These are phyloP conservation scores for Anisogramma anomala DNA, from an alignment of 2,329 filamentous ascomycete species.

Conservation along the genomic window DNA sequence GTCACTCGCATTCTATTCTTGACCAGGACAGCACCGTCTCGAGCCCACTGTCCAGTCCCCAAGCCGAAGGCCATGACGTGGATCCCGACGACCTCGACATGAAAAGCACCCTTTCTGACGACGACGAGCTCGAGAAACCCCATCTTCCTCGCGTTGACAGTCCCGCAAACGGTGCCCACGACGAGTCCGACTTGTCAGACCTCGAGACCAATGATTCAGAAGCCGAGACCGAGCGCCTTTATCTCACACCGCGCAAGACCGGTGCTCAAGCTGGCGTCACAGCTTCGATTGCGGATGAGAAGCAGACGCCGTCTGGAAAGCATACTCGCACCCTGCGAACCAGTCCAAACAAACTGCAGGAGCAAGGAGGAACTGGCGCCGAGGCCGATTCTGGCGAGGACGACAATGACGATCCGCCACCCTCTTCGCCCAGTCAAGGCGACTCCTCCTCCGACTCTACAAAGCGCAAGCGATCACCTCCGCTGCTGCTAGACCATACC, in stretches of 20 bases:
- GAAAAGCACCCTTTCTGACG: conserved; percentile 14
- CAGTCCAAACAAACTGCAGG: conserved; percentile 67
- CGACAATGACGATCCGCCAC: conserved; percentile 26
- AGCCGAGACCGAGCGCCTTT: conserved; percentile 87
- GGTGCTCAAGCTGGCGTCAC: conserved; percentile 10
- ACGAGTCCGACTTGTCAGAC: conserved; percentile 40
- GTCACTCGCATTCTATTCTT: conserved; percentile 35
- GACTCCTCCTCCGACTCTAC: conserved; percentile 26
- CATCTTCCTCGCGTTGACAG: conserved; percentile 10
- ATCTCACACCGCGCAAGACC: conserved; percentile 64
- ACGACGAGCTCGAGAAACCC: conserved; percentile 18
- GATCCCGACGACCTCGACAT: conserved; percentile 48
- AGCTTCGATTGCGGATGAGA: conserved; percentile 1
- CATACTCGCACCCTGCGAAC: conserved; percentile 42
- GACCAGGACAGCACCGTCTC: conserved; percentile 62
- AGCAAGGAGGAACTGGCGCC: conserved; percentile 26
- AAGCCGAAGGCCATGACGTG: conserved; percentile 56
- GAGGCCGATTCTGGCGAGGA: conserved; percentile 27
- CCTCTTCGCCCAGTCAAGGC: conserved; percentile 16
- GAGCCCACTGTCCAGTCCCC: conserved; percentile 75
- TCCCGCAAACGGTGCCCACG: conserved; percentile 20
- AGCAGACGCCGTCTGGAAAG: conserved; percentile 35
- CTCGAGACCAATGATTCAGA: conserved; percentile 57
- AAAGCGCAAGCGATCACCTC: conserved; percentile 41
- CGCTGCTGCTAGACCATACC: conserved; percentile 30